These are phyloP conservation scores for Aspergillus novoparasiticus DNA, from an alignment of 2,329 filamentous ascomycete species.

Conservation along the genomic window DNA sequence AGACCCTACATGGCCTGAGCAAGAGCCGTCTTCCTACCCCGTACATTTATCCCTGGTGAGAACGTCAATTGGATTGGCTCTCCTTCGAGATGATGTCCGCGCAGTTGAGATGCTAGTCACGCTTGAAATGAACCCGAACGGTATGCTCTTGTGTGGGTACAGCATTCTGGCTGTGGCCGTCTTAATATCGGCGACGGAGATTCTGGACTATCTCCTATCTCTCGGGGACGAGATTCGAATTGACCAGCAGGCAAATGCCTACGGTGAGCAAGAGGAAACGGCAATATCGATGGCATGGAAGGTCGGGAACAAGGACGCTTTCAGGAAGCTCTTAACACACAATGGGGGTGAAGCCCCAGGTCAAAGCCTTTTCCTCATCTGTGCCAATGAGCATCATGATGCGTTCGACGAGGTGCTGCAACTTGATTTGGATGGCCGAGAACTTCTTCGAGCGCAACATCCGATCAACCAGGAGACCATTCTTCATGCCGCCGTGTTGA, in stretches of 20 bases:
- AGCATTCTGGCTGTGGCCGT: background rate
- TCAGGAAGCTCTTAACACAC: background rate
- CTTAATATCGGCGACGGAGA: background rate
- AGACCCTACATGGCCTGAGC: background rate
- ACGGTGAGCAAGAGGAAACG: background rate
- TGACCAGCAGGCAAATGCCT: background rate
- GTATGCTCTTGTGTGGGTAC: background rate
- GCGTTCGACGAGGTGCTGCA: background rate
- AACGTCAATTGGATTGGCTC: background rate
- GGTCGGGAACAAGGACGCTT: no score
- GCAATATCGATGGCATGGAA: background rate
- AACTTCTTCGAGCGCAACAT: background rate
- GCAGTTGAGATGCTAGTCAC: background rate
- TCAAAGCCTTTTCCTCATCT: background rate
- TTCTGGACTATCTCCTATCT: background rate
- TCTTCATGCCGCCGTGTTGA: constrained; percentile 1
- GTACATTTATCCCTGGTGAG: background rate
- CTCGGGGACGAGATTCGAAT: background rate
- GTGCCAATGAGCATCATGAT: background rate
- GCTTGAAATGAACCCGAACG: background rate
- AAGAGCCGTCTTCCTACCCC: background rate
- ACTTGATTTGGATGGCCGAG: background rate
- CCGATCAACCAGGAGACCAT: background rate
- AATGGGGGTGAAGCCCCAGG: background rate
- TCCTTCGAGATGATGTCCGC: background rate